Base-by-base conservation (phyloP, 352 stramenopile species). In the Phytopythium montanum region DNA sequence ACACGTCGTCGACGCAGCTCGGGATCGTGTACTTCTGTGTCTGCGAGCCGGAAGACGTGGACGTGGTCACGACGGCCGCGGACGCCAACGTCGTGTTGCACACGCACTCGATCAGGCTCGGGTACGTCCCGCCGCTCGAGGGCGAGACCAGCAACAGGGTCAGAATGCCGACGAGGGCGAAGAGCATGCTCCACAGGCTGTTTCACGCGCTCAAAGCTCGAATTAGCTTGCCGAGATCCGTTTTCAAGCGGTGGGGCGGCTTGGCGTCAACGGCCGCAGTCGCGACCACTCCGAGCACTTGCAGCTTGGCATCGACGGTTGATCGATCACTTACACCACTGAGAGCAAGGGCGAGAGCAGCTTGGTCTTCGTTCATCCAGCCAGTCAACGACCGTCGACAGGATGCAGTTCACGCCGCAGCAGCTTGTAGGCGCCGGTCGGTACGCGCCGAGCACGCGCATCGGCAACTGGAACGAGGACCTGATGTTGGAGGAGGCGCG, bases 401-500 rank as follows among this genome's bases (percentile, higher is more conserved):
- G 18, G 38, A 96, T 96, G 87, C 85, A 95, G 65, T 95, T 96
- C 67, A 96, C 87, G n/a, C 87, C 87, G 39, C 87, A 96, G 68
- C 87, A 96, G 62, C 84, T 95, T 54, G 81, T 94, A 16, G 87
- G 87, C 28, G 87, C 84, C 19, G 86, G 85, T 2, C 81, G 86
- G 23, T 95, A 95, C 68, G 82, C 77, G 55, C 79, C 84, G 16
- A 71, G 60, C 29, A 96, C 86, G 49, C 87, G 84, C 49, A 92
- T 95, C 54, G 87, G 87, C 53, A 96, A 96, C 59, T 96, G 87
- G 87, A 95, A 95, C 73, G 86, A 96, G 65, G 87, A 96, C 56
- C 61, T 92, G 58, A 91, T 94, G 85, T 73, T 95, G 21, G 86
- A 96, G 29, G 85, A 96, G 55, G 82, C 86, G 46, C 79, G 83